Base-by-base conservation (phyloP, 331 rosid species). In the Dryas integrifolia region DNA sequence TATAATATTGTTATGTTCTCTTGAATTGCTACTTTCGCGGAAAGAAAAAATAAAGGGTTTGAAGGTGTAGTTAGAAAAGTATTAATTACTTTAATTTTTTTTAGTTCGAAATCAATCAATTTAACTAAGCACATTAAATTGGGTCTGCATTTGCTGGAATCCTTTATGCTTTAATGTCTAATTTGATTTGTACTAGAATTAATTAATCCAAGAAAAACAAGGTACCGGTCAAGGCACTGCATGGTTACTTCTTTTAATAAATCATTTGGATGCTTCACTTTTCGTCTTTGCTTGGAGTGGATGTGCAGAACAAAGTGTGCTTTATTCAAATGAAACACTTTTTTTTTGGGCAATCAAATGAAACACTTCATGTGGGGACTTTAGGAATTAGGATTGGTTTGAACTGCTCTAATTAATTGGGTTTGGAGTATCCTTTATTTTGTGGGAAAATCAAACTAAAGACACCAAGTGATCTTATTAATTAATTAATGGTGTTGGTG, bases 251-350 rank as follows among this genome's bases (percentile, higher is more conserved):
- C 72, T 77, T 72, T 77, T 38, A 26, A 73, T 77, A 47, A 60
- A 59, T 58, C 76, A 53, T 53, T 67, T 74, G 49, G 51, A 16
- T 40, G 56, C 18, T 44, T 13, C 6, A 39, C 26, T 58, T 65
- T 78, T 30, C n/a, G 73, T 38, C 30, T 73, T 62, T 73, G 51
- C 82, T 82, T 57, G 52, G 21, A 48, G 73, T 68, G 51, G 69
- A 67, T 67, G 67, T 45, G 76, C 55, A 52, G 65, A 60, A 59
- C 75, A 76, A 43, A 62, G 71, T n/a, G 9, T 46, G 56, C 45
- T 74, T 38, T 21, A 53, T 69, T 69, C 45, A 45, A 58, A 75
- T 43, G 15, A 9, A 50, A 58, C 24, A 5, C 69, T 57, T 63
- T 40, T 0, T 2, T 30, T 30, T 30, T 21, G 24, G 24, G 24